These are phyloP conservation scores for Middelhovenomyces tepae DNA, from an alignment of 805 yeast genomes.

Conservation along the genomic window DNA sequence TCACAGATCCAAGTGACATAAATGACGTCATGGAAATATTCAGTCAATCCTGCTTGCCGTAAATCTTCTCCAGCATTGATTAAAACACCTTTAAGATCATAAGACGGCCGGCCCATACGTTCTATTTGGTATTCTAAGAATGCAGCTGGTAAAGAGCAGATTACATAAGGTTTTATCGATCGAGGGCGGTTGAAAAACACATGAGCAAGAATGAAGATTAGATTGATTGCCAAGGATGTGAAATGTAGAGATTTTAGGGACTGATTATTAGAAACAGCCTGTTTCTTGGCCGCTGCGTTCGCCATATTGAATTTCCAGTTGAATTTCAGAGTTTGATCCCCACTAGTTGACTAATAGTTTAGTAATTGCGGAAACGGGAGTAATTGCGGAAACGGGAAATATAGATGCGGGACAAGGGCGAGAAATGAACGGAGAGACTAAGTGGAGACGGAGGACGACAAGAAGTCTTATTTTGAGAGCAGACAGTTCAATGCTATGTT, in stretches of 20 bases:
- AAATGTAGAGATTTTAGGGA: slow-evolving; percentile 27
- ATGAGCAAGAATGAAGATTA: slow-evolving; percentile 31
- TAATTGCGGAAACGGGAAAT: too few species aligned
- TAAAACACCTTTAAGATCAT: slow-evolving; percentile 37
- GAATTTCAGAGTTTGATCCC: too few species aligned
- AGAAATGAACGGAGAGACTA: too few species aligned
- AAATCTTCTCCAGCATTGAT: slow-evolving; percentile 53
- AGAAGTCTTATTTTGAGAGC: too few species aligned
- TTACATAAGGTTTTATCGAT: slow-evolving; percentile 35
- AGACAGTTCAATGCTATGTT: too few species aligned
- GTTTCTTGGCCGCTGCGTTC: slow-evolving; percentile 35
- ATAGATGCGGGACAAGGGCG: too few species aligned
- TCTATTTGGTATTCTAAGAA: slow-evolving; percentile 47
- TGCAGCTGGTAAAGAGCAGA: slow-evolving; percentile 36
- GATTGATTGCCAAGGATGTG: slow-evolving; percentile 33
- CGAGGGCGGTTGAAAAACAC: slow-evolving; percentile 38
- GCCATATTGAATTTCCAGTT: slow-evolving; percentile 35
- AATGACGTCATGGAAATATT: slow-evolving; percentile 61
- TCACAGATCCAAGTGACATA: slow-evolving; percentile 56
- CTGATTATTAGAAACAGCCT: slow-evolving; percentile 28
- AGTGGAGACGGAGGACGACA: too few species aligned
- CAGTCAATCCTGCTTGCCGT: slow-evolving; percentile 54
- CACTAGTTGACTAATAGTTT: too few species aligned
- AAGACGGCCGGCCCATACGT: slow-evolving; percentile 51
- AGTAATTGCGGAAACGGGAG: too few species aligned